Evolutionary conservation across 257 asterid species (phyloP).

Genomic region (Solanum paucissectum): DNA sequence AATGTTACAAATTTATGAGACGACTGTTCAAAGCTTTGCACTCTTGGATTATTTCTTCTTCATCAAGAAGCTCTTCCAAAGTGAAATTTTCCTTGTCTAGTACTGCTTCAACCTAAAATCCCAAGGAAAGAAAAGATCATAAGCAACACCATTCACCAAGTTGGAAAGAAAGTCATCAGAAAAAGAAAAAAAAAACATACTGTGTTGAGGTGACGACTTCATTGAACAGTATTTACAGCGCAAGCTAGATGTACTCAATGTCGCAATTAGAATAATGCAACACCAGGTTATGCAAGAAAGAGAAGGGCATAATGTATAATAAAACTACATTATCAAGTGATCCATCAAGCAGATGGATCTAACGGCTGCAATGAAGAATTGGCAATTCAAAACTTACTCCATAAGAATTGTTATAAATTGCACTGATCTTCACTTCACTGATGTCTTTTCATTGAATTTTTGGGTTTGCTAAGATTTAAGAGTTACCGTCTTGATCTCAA

Average conservation of each 20-base stretch:
- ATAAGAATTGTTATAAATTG: neutral
- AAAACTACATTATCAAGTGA: neutral
- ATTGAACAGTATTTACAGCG: neutral
- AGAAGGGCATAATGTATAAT: neutral
- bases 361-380: neutral
- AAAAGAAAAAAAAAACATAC: neutral
- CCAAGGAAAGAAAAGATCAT: neutral
- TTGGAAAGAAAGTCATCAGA: neutral
- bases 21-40: conserved; percentile 98
- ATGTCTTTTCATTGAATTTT: neutral
- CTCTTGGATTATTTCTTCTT: conserved; percentile 98
- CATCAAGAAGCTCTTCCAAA: conserved; percentile 96
- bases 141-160: neutral
- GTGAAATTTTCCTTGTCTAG: conserved; percentile 84
- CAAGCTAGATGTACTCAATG: neutral
- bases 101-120: conserved; percentile 73
- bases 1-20: conserved; percentile 79
- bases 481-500: neutral
- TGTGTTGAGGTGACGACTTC: neutral
- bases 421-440: neutral
- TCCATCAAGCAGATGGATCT: neutral
- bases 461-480: neutral
- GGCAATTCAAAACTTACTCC: neutral
- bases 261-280: neutral
- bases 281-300: neutral